Base-by-base conservation (phyloP, 2,329 filamentous ascomycete species). In the Cladophialophora immunda region DNA sequence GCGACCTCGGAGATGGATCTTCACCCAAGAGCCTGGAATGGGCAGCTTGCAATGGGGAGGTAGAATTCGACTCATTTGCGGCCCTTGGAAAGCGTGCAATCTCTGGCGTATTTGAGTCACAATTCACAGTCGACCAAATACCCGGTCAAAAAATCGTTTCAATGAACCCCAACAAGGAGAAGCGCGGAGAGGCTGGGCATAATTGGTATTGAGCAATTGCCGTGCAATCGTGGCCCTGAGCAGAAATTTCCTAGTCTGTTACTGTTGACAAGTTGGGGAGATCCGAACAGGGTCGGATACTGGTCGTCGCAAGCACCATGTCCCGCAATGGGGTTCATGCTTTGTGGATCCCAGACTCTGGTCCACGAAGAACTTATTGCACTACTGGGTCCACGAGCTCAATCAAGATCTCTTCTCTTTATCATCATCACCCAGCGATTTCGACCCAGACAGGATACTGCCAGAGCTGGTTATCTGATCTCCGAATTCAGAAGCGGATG, bases 21-120 rank as follows among this genome's bases (percentile, higher is more conserved):
- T 80, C 78, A 9, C 85, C 86, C 2, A 77, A 77, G 11, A 81
- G 78, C n/a, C 77, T 77, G 3, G 84, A 87, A 68, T 89, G 87
- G 83, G 82, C 81, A 11, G 83, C 86, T n/a, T 79, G 84, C 38
- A 86, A 85, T 71, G 85, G 84, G 4, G 64, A 71, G 36, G 74
- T 75, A 1, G 75, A 73, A 17, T 89, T 84, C 73, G 82, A 88
- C 72, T 87, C 85, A 38, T 87, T 89, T 68, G 71, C 71, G 2
- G 75, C 79, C 34, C 79, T 88, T 52, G 85, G 85, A 5, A 81
- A 82, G 70, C 77, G 87, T 53, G 84, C 85, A 3, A 82, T 89
- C 45, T 85, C 84, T 4, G 87, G 87, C 13, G 82, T 83, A 1
- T 89, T 89, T 71, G 87, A 90, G 75, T 80, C 82, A 41, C 82